Evolutionary conservation across 2,329 filamentous ascomycete species (phyloP).

Genomic region (Leptoxyphium fumago): DNA sequence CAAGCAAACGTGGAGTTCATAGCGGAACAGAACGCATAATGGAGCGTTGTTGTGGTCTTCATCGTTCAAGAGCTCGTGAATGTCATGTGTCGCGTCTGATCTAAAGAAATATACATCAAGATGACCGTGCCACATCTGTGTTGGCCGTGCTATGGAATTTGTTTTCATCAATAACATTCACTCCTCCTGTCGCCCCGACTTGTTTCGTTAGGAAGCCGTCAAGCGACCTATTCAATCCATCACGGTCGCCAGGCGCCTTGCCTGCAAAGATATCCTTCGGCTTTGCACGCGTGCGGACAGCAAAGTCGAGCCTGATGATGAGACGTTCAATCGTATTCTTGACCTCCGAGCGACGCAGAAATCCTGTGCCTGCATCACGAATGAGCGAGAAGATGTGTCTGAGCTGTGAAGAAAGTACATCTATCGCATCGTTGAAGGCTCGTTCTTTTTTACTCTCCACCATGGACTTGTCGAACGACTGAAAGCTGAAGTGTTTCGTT

Average conservation of each 20-base stretch:
- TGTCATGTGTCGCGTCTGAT: too few species aligned
- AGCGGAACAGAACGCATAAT: too few species aligned
- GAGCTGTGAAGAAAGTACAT: constrained; percentile 47
- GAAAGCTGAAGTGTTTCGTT: background rate
- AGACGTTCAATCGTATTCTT: constrained; percentile 64
- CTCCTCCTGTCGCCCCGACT: background rate
- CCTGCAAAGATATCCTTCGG: constrained; percentile 6
- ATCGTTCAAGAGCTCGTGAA: too few species aligned
- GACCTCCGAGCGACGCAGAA: constrained; percentile 57
- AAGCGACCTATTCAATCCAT: background rate
- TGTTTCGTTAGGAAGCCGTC: background rate
- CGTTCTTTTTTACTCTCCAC: constrained; percentile 20
- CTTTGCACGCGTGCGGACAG: constrained; percentile 47
- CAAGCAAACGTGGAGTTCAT: too few species aligned
- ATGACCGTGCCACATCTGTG: too few species aligned
- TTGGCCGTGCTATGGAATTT: background rate
- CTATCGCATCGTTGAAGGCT: constrained; percentile 56
- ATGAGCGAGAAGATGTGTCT: constrained; percentile 46
- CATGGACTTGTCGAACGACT: background rate
- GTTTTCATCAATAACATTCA: background rate
- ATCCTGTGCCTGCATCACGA: constrained; percentile 57
- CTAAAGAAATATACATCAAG: too few species aligned
- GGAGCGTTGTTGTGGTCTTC: too few species aligned
- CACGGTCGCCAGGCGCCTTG: background rate
- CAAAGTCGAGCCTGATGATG: constrained; percentile 56